Evolutionary conservation across 805 yeast genomes (phyloP), one percentile per base, ranked within the genome.

Genomic region (Kregervanrija delftensis): DNA sequence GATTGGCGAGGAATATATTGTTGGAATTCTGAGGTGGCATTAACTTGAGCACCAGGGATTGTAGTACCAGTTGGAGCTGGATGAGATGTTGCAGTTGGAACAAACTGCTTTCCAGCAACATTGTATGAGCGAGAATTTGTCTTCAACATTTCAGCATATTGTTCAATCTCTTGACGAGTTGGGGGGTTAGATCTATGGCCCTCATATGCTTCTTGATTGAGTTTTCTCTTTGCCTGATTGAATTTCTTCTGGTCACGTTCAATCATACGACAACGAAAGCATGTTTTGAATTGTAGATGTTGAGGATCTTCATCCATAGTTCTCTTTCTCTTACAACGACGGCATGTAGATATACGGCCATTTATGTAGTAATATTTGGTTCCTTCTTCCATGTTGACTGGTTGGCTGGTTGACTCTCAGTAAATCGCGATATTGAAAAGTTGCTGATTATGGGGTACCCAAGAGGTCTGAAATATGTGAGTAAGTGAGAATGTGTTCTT

Each of bases 311-410:
- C 81, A 48, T 74, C 75, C 48, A 70, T 73, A 50, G 73, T 67
- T 61, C 81, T 67, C 68, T 73, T 71, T 42, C 79, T 61, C 55
- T 76, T 76, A 62, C 81, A 76, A 54, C 81, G 73, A 56, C 81
- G 77, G 55, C 81, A 76, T 2, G 66, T 59, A 33, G 71, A 58
- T 40, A 72, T 65, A 44, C 58, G 58, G 28, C 66, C 66, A 42
- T 60, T 54, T 31, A 55, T 51, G 39, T 55, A 58, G 40, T 54
- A 52, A 37, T 50, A 55, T 13, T 45, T 45, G 16, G 45, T 22
- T 22, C 28, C 28, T 8, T 22, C 28, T 22, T 22, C 28, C 28
- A 22, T 22, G 28, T 22, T 22, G 28, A 22, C 6, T 22, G 28
- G 28, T 22, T 22, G 28, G 6, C 6, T 22, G 28, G 28, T 22